Base-by-base conservation (phyloP, 768 basidiomycete genomes). In the Agrocybe pediades region DNA sequence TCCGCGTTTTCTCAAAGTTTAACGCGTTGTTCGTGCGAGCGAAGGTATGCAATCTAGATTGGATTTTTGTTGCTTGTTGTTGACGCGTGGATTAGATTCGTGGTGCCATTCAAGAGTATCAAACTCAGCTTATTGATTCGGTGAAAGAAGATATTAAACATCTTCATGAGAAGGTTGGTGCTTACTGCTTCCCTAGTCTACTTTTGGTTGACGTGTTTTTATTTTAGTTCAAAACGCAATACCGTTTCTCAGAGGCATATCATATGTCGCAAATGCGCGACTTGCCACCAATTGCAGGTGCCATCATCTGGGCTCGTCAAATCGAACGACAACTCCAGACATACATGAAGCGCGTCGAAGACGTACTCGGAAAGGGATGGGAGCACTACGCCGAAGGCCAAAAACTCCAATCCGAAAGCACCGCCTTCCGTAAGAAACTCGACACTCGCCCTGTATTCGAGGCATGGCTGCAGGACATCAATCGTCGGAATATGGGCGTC, bases 181-280 rank as follows among this genome's bases (percentile, higher is more conserved):
- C 29, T 33, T 50, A 11, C 19, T 36, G 15, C 26, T 7, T 13
- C 29, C 6, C 24, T 26, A 19, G 11, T 2, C 13, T 30, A 24
- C 25, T 16, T 26, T 1, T n/a, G 36, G 21, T 16, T 45, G 2
- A 50, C 21, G 21, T 46, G 48, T 29, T 51, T 19, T 54, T 21
- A 17, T 13, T 40, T 17, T 5, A 92, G 87, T 98, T 98, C 79
- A 97, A 96, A 79, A 90, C 89, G 5, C 92, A 94, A 68, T 98
- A 98, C 69, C 91, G 95, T 13, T 87, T 86, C 68, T 98, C 95
- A 1, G 92, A 98, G 73, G 91, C 95, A 8, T 95, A 90, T 67
- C 93, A 97, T 71, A 98, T 98, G 96, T 89, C 95, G 0, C 95
- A 97, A 70, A 93, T 98, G 86, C 92, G 97, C 21, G 97, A 99